Conservation (phyloP, 345 rosid genomes). For the Trapa incisa region DNA sequence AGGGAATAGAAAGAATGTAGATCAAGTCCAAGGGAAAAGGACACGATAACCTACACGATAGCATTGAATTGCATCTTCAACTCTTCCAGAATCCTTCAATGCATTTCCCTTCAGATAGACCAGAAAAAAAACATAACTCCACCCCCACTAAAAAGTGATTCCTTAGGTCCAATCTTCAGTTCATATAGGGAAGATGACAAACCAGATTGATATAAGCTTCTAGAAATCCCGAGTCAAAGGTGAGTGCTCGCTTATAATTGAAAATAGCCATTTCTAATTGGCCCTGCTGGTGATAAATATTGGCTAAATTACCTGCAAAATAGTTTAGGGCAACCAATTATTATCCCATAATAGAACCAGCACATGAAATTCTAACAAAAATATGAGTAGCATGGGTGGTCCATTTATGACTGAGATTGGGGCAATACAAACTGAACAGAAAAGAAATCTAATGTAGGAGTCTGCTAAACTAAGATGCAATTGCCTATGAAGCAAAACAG, state of each 20-base stretch:
- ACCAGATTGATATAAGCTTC: conserved; percentile 99
- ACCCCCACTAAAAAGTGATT: not conserved
- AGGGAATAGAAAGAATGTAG: not conserved
- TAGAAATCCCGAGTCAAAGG: conserved; percentile 68
- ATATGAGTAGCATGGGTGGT: not conserved
- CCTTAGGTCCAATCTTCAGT: not conserved
- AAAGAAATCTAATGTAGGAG: not conserved
- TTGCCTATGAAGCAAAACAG: not conserved
- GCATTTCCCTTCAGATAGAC: conserved; percentile 70
- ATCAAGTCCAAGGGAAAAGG: not conserved
- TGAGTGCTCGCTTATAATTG: conserved; percentile 77
- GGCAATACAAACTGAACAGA: not conserved
- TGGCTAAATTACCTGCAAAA: conserved; percentile 77
- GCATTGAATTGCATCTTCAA: conserved; percentile 91
- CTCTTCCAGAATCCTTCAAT: conserved; percentile 78
- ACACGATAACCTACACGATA: conserved; percentile 46
- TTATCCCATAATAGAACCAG: not conserved
- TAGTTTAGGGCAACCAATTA: not conserved
- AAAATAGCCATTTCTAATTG: conserved; percentile 79
- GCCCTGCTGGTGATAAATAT: conserved; percentile 74
- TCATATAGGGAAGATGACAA: conserved; percentile 11
- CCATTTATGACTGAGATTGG: not conserved
- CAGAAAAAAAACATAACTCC: not conserved
- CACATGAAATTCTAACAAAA: not conserved
- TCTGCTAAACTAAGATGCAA: not conserved